Conservation (phyloP, 768 basidiomycete species). For the Inosperma sp. region DNA sequence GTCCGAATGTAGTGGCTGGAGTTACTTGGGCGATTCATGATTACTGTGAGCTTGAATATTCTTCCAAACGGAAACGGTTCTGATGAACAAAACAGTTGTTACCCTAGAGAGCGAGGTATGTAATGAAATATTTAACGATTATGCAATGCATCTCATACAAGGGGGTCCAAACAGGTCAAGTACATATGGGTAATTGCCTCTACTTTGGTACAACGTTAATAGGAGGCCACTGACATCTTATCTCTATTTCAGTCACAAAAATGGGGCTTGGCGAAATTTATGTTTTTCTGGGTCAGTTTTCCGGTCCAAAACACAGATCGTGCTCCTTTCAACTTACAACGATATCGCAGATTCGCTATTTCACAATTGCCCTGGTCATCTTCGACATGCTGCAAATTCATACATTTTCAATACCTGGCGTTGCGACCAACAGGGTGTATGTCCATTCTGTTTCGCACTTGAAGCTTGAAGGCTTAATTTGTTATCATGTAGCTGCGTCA, state of each 20-base stretch:
- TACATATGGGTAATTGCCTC: slow-evolving; percentile 36
- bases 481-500: slow-evolving; percentile 33
- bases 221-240: too few species aligned
- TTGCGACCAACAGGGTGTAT: slow-evolving; percentile 34
- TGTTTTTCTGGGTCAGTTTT: slow-evolving; percentile 39
- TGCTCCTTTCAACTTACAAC: not conserved
- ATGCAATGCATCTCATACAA: not conserved
- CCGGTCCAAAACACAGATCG: not conserved
- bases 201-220: not conserved
- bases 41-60: slow-evolving; percentile 20
- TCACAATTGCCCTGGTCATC: slow-evolving; percentile 38
- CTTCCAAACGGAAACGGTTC: not conserved
- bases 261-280: slow-evolving; percentile 31
- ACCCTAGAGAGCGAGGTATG: slow-evolving; percentile 27
- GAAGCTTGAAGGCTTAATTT: not conserved
- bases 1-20: too few species aligned
- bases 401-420: slow-evolving; percentile 35
- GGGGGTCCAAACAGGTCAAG: slow-evolving; percentile 26
- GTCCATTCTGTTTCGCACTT: slow-evolving; percentile 12
- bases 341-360: slow-evolving; percentile 50
- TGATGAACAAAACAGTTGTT: slow-evolving; percentile 12
- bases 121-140: not conserved
- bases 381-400: slow-evolving; percentile 47
- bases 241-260: slow-evolving; percentile 29
- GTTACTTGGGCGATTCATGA: slow-evolving; percentile 24